Base-by-base conservation (phyloP, 2,329 filamentous ascomycete species). In the Diaporthe citri region DNA sequence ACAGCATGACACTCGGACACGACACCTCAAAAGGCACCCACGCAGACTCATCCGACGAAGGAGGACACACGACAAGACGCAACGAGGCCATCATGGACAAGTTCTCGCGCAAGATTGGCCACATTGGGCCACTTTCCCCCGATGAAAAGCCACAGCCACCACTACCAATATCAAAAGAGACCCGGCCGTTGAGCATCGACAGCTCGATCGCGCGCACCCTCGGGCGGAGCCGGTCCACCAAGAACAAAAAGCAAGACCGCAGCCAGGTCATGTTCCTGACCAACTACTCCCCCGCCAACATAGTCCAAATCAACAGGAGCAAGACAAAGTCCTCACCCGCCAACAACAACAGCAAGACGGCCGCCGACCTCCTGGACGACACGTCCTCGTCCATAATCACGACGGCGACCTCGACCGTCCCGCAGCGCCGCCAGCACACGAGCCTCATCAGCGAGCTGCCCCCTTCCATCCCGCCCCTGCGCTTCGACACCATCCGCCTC, bases 401-500 rank as follows among this genome's bases (percentile, higher is more conserved):
- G 6, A 20, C 67, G 13, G 55, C 48, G 5, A 62, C 55, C 20
- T 51, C 70, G 9, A 59, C 70, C 22, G 3, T 25, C 41, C 17
- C 28, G 13, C n/a, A 9, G 25, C 31, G 15, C 31, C 56, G 39
- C 62, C 51, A 60, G 52, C 36, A 64, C 71, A 56, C 71, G n/a
- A 66, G 71, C 72, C 48, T 48, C 7, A 28, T 67, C 22, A 46
- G 41, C 73, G 59, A 66, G n/a, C 8, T 41, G 0, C 39, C 60
- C 10, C 52, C 73, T 4, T 34, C 52, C 5, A 43, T 66, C 28
- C 59, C 59, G 8, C 69, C 69, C 6, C 69, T 72, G 6, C 59
- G 55, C 43, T 72, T 72, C 48, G 73, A 66, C 39, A 48, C 41
- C 7, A 46, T 62, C 34, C 48, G 36, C 55, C 39, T 71, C 64